phyloP scores from a whole-genome alignment of 441 rosid species.

The Iberis amara region DNA sequence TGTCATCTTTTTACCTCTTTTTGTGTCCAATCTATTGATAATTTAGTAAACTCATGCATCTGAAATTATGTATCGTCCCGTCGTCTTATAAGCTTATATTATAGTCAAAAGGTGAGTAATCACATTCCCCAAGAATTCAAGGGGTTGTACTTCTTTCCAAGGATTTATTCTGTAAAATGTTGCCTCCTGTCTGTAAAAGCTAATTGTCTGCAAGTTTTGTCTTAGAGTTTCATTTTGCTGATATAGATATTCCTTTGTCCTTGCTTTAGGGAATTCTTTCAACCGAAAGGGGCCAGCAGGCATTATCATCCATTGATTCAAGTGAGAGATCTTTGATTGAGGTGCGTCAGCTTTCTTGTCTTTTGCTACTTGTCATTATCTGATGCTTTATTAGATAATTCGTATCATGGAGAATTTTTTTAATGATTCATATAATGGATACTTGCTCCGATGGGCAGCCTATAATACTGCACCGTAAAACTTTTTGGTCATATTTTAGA shows the following conservation, averaged over 20 bases:
- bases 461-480: background rate
- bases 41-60: slow-evolving; percentile 10
- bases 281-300: slow-evolving; percentile 85
- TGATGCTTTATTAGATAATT: slow-evolving; percentile 16
- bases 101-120: slow-evolving; percentile 6
- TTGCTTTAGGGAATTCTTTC: slow-evolving; percentile 84
- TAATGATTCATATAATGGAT: background rate
- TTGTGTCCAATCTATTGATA: slow-evolving; percentile 3
- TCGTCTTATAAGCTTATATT: slow-evolving; percentile 4
- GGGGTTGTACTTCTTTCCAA: slow-evolving; percentile 14
- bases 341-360: slow-evolving; percentile 35
- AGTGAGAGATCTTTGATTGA: slow-evolving; percentile 81
- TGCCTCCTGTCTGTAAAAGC: slow-evolving; percentile 15
- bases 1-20: background rate
- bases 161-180: slow-evolving; percentile 17
- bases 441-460: slow-evolving; percentile 8
- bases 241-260: slow-evolving; percentile 10
- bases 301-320: slow-evolving; percentile 54
- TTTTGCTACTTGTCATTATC: slow-evolving; percentile 10
- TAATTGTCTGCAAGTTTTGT: slow-evolving; percentile 8
- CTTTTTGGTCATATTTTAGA: slow-evolving; percentile 10
- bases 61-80: slow-evolving; percentile 13
- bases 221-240: slow-evolving; percentile 1
- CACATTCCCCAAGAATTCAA: slow-evolving; percentile 1
- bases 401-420: slow-evolving; percentile 1